phyloP scores from a whole-genome alignment of 2,329 filamentous ascomycete genomes.

The Diaporthe humulicola region DNA sequence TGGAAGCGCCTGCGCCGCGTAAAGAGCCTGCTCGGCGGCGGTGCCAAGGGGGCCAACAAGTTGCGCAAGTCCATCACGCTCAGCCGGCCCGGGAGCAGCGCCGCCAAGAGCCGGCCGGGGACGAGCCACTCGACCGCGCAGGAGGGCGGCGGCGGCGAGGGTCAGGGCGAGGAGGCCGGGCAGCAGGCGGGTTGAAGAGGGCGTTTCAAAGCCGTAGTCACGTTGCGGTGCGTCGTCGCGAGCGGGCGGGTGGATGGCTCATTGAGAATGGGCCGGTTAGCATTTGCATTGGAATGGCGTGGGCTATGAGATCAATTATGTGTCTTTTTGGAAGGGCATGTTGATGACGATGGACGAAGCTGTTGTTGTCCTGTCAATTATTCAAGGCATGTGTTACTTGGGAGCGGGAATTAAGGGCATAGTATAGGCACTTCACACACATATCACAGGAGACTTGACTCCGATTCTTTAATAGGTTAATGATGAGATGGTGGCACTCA shows the following conservation, averaged over 20 bases:
- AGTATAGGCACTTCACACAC: not conserved
- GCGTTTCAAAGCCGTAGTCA: no score
- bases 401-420: slow-evolving; percentile 1
- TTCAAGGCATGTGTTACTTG: not conserved
- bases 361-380: not conserved
- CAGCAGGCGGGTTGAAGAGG: not conserved
- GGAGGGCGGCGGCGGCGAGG: not conserved
- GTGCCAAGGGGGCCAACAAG: slow-evolving; percentile 72
- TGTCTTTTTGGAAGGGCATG: not conserved
- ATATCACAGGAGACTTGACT: not conserved
- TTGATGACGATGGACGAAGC: not conserved
- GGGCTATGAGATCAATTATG: not conserved
- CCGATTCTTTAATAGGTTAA: slow-evolving; percentile 21
- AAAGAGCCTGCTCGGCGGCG: slow-evolving; percentile 79
- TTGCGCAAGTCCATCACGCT: slow-evolving; percentile 53
- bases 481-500: not conserved
- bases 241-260: not conserved
- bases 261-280: not conserved
- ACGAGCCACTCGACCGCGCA: slow-evolving; percentile 38
- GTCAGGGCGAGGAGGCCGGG: slow-evolving; percentile 17
- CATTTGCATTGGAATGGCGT: slow-evolving; percentile 21
- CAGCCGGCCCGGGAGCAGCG: slow-evolving; percentile 56
- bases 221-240: not conserved
- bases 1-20: slow-evolving; percentile 80
- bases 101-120: slow-evolving; percentile 40